Evolutionary conservation across 1,284 basidiomycete species (phyloP).

Genomic region (Uromyces viciae-fabae): DNA sequence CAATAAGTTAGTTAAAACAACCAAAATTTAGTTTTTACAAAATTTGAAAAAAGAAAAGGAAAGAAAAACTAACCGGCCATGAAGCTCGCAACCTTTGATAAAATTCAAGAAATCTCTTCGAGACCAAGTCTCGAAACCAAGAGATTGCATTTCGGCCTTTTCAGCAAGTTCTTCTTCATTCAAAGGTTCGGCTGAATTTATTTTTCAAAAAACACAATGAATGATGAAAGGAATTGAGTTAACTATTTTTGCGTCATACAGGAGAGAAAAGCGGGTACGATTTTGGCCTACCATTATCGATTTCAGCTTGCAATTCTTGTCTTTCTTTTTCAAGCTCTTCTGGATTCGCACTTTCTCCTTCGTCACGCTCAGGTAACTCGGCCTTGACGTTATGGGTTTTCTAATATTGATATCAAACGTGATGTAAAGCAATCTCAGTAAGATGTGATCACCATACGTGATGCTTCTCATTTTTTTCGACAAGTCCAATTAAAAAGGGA

Average conservation of each 20-base stretch:
- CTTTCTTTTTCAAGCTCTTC: conserved; percentile 82
- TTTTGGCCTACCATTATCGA: conserved; percentile 60
- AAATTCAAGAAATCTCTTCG: conserved; percentile 90
- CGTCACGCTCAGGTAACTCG: conserved; percentile 64
- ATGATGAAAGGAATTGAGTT: no score
- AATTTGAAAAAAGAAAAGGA: no score
- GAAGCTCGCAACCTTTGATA: conserved; percentile 74
- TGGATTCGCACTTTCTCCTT: conserved; percentile 65
- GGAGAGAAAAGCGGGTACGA: no score
- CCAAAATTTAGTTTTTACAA: no score
- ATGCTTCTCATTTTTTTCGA: no score
- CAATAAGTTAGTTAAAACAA: no score
- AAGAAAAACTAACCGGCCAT: conserved; percentile 65
- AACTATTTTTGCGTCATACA: no score
- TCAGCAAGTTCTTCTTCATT: conserved; percentile 76
- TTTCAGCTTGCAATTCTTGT: conserved; percentile 64
- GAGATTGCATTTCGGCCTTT: conserved; percentile 72
- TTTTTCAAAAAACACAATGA: no score
- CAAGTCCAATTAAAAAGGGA: no score
- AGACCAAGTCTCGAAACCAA: conserved; percentile 86
- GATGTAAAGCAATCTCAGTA: no score
- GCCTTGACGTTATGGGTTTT: conserved; percentile 42
- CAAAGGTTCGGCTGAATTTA: conserved; percentile 76
- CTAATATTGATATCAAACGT: conserved; percentile 1
- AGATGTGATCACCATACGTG: no score